Percentiles rank a stretch among this genome's conserved stretches.
phyloP scores from a whole-genome alignment of 2,329 filamentous ascomycete species.

The Magnaporthiopsis incrustans region DNA sequence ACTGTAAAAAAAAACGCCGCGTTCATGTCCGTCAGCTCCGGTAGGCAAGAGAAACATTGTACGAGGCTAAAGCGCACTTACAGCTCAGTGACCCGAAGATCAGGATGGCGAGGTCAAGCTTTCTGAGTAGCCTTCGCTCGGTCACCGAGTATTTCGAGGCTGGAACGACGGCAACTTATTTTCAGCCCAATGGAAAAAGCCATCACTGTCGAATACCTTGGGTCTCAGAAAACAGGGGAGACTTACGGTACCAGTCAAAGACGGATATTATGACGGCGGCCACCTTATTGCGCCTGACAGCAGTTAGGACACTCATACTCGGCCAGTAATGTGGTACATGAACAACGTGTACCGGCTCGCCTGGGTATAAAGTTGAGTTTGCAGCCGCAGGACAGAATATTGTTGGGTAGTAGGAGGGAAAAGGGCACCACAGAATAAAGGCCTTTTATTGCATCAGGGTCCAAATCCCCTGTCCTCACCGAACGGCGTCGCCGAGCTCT shows the following conservation, averaged over 20 bases:
- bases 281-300: conserved; percentile 4
- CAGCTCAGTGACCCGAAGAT: conserved; percentile 8
- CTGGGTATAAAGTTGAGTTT: neutral
- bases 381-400: too few species aligned
- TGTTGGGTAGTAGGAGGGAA: neutral
- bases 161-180: neutral
- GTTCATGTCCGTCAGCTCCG: neutral
- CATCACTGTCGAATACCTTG: neutral
- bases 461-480: neutral
- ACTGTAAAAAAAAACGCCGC: neutral
- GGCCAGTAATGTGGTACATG: neutral
- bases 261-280: conserved; percentile 6
- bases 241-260: conserved; percentile 7
- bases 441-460: neutral
- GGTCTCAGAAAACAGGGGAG: too few species aligned
- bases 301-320: neutral
- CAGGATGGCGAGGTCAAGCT: conserved; percentile 7
- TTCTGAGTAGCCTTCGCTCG: conserved; percentile 5
- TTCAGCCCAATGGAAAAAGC: neutral
- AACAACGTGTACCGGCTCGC: neutral
- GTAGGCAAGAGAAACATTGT: too few species aligned
- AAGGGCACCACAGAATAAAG: neutral
- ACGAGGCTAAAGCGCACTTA: neutral
- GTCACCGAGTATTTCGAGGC: neutral
- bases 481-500: neutral